Conservation (phyloP, 345 rosid species). For the Ceriops tagal region DNA sequence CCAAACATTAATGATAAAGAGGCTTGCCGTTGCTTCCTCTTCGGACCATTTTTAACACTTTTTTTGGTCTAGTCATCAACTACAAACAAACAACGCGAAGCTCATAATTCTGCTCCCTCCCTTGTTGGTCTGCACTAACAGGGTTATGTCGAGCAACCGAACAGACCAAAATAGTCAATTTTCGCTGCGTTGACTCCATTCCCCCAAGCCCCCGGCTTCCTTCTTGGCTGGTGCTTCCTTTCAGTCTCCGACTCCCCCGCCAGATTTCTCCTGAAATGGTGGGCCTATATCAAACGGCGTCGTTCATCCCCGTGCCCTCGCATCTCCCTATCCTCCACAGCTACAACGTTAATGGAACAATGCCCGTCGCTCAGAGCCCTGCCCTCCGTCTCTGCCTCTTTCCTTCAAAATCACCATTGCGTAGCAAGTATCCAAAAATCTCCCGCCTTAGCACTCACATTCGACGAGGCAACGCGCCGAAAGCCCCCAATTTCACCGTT, state of each 20-base stretch:
- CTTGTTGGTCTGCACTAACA: too few relatives aligned
- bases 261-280: background rate
- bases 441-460: slow-evolving; percentile 1
- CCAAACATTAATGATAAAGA: too few relatives aligned
- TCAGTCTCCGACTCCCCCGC: background rate
- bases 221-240: background rate
- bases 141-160: too few relatives aligned
- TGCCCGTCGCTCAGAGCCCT: slow-evolving; percentile 4
- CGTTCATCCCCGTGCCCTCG: slow-evolving; percentile 10
- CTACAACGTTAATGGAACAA: slow-evolving; percentile 6
- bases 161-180: too few relatives aligned
- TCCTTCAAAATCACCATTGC: background rate
- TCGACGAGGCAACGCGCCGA: slow-evolving; percentile 7
- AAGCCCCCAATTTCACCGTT: slow-evolving; percentile 23
- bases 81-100: too few relatives aligned
- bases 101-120: too few relatives aligned
- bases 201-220: too few relatives aligned
- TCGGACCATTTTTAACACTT: too few relatives aligned
- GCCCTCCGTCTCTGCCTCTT: background rate
- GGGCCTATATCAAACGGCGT: slow-evolving; percentile 11
- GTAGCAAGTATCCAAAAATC: slow-evolving; percentile 5
- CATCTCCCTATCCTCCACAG: background rate
- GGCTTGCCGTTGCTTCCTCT: too few relatives aligned
- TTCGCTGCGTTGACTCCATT: too few relatives aligned
- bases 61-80: too few relatives aligned